Evolutionary conservation across 1,139 yeast genomes (phyloP), one percentile per base, ranked within the genome.

Genomic region (Lodderomyces oxycetoniae): DNA sequence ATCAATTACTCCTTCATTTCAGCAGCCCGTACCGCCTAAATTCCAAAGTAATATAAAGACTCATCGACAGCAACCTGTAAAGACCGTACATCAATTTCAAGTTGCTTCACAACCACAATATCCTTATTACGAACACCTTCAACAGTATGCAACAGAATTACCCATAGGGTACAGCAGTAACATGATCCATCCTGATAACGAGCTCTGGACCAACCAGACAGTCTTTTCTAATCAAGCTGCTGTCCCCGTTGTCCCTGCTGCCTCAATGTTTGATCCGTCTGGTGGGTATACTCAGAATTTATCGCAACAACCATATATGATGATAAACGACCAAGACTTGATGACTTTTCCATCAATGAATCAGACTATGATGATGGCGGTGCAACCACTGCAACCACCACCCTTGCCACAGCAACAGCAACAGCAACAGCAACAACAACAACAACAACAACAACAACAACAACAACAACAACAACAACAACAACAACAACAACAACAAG

Each of bases 21-120:
- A 19, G 10, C 22, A 19, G 10, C 34, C 34, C n/a, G n/a, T 31
- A n/a, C 17, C 34, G n/a, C 30, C 34, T 11, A 31, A 31, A 25
- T 12, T 26, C 5, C 34, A 31, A 26, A 31, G 30, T 7, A 3
- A 16, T 19, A 25, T 31, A n/a, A 20, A 19, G 10, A 16, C n/a
- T 8, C 20, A 12, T 8, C 29, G 29, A 5, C 31, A 10, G 9
- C 17, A 14, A 26, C 28, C 15, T 10, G n/a, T 13, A 10, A 15
- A 11, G 11, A 15, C 22, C 11, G 26, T n/a, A 12, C 14, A 16
- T 4, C 31, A 28, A 28, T 14, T 20, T 16, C 31, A 30, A 30
- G 5, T 17, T 3, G 19, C 26, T 4, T 14, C 26, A 6, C 25
- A 26, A 28, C 23, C 25, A 12, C 15, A 29, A 24, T 26, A 17